A percentile compares a stretch with the other conserved stretches of the same genome.
Evolutionary conservation across 1,284 basidiomycete genomes (phyloP).

Genomic region (Sphaerobolus stellatus): DNA sequence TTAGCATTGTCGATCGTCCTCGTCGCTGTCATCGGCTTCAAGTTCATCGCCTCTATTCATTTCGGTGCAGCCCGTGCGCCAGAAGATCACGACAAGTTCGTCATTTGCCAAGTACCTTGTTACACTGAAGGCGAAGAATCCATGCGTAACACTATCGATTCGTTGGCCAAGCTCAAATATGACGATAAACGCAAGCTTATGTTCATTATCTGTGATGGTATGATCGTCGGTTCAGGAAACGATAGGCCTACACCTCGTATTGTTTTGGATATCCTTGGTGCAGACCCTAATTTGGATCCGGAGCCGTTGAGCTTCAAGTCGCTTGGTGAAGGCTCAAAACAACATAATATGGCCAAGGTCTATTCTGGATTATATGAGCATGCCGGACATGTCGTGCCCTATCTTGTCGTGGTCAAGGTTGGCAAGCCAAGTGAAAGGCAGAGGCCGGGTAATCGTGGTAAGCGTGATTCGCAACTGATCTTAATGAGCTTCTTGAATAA

Average conservation of each 20-base stretch:
- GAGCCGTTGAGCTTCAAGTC: slow-evolving; percentile 94
- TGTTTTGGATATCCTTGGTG: slow-evolving; percentile 94
- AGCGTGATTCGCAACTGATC: slow-evolving; percentile 95
- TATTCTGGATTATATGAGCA: slow-evolving; percentile 96
- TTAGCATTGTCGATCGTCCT: slow-evolving; percentile 89
- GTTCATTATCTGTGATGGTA: slow-evolving; percentile 96
- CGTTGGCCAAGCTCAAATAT: slow-evolving; percentile 90
- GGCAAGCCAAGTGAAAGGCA: slow-evolving; percentile 94
- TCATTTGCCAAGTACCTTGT: slow-evolving; percentile 98
- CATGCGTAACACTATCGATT: slow-evolving; percentile 89
- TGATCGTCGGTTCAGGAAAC: slow-evolving; percentile 96
- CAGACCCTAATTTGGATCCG: slow-evolving; percentile 89
- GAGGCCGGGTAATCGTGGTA: slow-evolving; percentile 93
- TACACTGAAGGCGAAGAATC: slow-evolving; percentile 95
- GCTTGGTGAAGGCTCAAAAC: slow-evolving; percentile 91
- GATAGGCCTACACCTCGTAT: slow-evolving; percentile 90
- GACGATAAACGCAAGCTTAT: slow-evolving; percentile 98
- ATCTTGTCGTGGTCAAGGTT: slow-evolving; percentile 94
- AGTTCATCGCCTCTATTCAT: slow-evolving; percentile 94
- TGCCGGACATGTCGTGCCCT: slow-evolving; percentile 94
- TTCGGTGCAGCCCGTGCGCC: slow-evolving; percentile 82
- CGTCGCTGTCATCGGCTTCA: slow-evolving; percentile 96
- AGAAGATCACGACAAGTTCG: slow-evolving; percentile 97
- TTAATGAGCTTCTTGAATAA: slow-evolving; percentile 98
- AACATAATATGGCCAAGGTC: slow-evolving; percentile 98